These are phyloP conservation scores for Moesziomyces antarcticus DNA, from an alignment of 1,284 basidiomycete genomes.

Conservation along the genomic window DNA sequence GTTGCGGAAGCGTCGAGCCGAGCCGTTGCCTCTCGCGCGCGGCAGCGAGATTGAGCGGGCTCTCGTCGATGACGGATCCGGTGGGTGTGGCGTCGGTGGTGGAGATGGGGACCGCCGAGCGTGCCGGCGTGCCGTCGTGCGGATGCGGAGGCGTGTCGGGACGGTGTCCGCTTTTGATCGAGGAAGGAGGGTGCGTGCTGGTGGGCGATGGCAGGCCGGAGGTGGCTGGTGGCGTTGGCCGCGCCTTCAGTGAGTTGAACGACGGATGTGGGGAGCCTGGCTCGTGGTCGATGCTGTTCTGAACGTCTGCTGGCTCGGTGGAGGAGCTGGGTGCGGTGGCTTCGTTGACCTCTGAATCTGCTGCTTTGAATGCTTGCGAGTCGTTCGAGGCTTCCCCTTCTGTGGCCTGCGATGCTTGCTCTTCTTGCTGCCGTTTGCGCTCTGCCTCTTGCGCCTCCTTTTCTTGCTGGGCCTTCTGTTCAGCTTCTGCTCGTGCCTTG, in stretches of 20 bases:
- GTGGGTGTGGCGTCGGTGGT: conserved; percentile 33
- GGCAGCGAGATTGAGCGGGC: conserved; percentile 43
- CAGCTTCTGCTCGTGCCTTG: conserved; percentile 11
- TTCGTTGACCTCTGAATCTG: neutral
- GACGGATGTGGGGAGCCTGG: conserved; percentile 55
- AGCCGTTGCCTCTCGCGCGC: conserved; percentile 42
- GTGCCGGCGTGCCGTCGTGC: neutral
- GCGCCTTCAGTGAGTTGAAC: conserved; percentile 57
- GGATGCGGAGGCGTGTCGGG: conserved; percentile 25
- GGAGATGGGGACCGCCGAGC: conserved; percentile 1
- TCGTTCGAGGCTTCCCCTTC: conserved; percentile 1
- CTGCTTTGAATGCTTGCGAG: neutral
- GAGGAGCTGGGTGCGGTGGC: neutral
- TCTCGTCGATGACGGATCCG: conserved; percentile 34
- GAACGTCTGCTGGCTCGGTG: conserved; percentile 19
- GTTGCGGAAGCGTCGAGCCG: conserved; percentile 25
- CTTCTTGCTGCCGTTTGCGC: conserved; percentile 10
- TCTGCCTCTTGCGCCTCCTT: conserved; percentile 29
- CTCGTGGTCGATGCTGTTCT: conserved; percentile 9
- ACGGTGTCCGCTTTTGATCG: conserved; percentile 31
- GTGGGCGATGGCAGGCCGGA: conserved; percentile 46
- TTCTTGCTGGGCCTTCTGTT: conserved; percentile 11
- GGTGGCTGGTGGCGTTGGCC: conserved; percentile 58
- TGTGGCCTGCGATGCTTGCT: conserved; percentile 1
- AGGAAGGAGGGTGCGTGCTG: conserved; percentile 42